Evolutionary conservation across 345 rosid genomes (phyloP), one percentile per base, ranked within the genome.

Genomic region (Citrus unshiu): DNA sequence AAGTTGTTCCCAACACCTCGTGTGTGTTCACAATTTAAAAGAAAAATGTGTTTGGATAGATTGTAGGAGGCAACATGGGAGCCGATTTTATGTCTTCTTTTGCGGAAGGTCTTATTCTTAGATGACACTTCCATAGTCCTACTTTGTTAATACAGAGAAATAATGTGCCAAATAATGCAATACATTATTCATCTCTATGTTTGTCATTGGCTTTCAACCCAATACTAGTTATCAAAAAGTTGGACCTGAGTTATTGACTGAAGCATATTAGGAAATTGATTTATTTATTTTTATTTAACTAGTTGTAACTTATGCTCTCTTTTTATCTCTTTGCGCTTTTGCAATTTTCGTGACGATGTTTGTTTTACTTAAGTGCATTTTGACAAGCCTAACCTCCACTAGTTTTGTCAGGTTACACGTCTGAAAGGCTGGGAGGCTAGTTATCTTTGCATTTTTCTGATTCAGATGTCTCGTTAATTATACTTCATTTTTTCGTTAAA

Each of bases 371-470:
- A 8, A 39, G 46, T 58, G 35, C 49, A 22, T 40, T 68, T 32
- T 35, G 56, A 35, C 14, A 3, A 13, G 27, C 6, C 21, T 75
- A 49, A 39, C 68, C 66, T 49, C 59, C 24, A 63, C 57, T 43
- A 32, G 64, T 70, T 84, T 30, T 77, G 21, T 65, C 66, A 93
- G 99, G 93, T 84, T 97, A 97, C 81, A 86, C 91, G 46, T 93
- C 98, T 58, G 93, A 94, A 81, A 91, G 98, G 98, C 14, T 97
- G 99, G 99, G 99, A 98, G 80, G 95, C 96, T 77, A 67, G 39
- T 62, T 34, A 73, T 75, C 66, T 70, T 72, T 58, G 2, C 67
- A 35, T 58, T 37, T 62, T 51, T 72, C 73, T 66, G 5, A 57
- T 37, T 43, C 39, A 64, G 54, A 63, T 29, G 16, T 66, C 56